Conservation (phyloP, 345 rosid genomes). For the Arabidopsis suecica region DNA sequence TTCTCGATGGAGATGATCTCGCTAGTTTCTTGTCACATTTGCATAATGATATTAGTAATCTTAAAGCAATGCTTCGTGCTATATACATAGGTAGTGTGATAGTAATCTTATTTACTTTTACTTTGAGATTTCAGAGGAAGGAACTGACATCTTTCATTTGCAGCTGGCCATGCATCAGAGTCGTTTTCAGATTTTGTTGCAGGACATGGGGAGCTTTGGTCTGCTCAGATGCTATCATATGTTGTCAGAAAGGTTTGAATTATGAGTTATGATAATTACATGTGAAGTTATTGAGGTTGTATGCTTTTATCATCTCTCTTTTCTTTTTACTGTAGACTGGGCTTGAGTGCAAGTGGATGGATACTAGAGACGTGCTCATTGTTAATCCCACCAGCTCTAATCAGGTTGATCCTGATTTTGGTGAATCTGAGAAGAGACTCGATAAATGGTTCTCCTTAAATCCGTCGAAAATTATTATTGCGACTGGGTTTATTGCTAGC, state of each 20-base stretch:
- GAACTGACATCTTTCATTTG: slow-evolving; percentile 37
- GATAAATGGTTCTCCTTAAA: slow-evolving; percentile 78
- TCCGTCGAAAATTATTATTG: slow-evolving; percentile 72
- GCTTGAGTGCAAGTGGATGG: slow-evolving; percentile 91
- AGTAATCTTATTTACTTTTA: not conserved
- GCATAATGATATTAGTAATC: slow-evolving; percentile 78
- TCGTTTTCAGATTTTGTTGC: slow-evolving; percentile 94
- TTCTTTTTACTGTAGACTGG: slow-evolving; percentile 61
- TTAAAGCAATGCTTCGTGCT: slow-evolving; percentile 97
- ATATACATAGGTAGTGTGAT: slow-evolving; percentile 71
- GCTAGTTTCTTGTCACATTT: slow-evolving; percentile 74
- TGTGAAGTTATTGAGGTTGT: slow-evolving; percentile 8
- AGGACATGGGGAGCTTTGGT: slow-evolving; percentile 98
- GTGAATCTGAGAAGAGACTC: slow-evolving; percentile 73
- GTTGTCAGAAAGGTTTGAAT: slow-evolving; percentile 78
- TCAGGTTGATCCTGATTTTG: slow-evolving; percentile 96
- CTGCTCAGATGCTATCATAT: slow-evolving; percentile 85
- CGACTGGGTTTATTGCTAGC: slow-evolving; percentile 99
- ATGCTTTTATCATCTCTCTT: slow-evolving; percentile 19
- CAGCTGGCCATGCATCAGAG: slow-evolving; percentile 98
- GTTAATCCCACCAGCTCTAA: slow-evolving; percentile 88
- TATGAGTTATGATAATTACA: not conserved
- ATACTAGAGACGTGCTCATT: slow-evolving; percentile 92
- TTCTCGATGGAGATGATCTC: slow-evolving; percentile 83
- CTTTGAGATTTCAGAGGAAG: not conserved